Evolutionary conservation across 176 grass and related monocot genomes (phyloP).

Genomic region (Bolboschoenus planiculmis): DNA sequence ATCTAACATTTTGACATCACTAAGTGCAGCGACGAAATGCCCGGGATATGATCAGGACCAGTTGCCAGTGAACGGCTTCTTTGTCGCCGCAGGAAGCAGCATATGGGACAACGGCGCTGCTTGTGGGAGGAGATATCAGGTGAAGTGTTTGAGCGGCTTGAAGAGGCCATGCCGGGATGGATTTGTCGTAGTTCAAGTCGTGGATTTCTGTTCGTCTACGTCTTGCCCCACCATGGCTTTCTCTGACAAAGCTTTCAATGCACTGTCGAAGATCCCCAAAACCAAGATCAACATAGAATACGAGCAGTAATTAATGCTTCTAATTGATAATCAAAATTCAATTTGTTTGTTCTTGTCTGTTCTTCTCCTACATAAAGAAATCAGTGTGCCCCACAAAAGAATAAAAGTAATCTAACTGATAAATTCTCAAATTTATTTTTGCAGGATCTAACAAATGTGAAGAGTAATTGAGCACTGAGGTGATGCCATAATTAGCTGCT

Average conservation of each 20-base stretch:
- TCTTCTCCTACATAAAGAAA: background rate
- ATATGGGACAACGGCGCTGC: conserved; percentile 42
- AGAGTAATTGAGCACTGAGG: background rate
- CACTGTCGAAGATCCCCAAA: conserved; percentile 27
- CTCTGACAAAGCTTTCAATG: conserved; percentile 29
- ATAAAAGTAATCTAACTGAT: background rate
- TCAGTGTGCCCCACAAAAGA: background rate
- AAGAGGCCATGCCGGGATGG: conserved; percentile 33
- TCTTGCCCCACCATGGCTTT: conserved; percentile 35
- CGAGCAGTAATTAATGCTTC: conserved; percentile 28
- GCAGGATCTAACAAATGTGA: background rate
- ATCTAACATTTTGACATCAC: background rate
- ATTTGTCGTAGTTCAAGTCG: conserved; percentile 26
- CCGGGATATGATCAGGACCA: conserved; percentile 24
- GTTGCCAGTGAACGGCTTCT: conserved; percentile 28
- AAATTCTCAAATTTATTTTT: background rate
- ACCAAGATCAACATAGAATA: conserved; percentile 44
- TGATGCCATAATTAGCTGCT: background rate
- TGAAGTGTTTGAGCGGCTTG: conserved; percentile 36
- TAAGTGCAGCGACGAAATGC: conserved; percentile 30
- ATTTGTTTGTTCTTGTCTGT: background rate
- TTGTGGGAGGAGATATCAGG: conserved; percentile 36
- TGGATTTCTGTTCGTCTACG: conserved; percentile 19
- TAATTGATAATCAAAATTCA: background rate
- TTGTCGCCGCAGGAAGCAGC: conserved; percentile 25